Evolutionary conservation across 2,329 filamentous ascomycete species (phyloP), one percentile per base, ranked within the genome.

Genomic region (Chaetomiaceae sp.): DNA sequence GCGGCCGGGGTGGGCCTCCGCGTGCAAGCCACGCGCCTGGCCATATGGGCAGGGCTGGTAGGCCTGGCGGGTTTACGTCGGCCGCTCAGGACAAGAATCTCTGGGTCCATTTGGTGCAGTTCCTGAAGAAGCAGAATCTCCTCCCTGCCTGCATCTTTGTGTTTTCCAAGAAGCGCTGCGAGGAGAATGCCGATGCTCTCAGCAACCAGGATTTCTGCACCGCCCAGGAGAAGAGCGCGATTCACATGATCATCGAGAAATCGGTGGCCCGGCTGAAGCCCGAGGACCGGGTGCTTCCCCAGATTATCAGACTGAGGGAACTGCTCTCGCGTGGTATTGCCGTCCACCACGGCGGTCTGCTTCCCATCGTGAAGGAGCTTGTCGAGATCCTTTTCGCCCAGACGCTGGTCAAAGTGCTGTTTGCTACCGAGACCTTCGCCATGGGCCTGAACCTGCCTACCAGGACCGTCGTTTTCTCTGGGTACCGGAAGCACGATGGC

Each of bases 371-470:
- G 60, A 99, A 99, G 68, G 93, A 99, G 67, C 82, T 97, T 20
- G 93, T 99, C 1, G 93, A 99, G 68, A 95, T 99, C 47, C 71
- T 99, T 14, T 99, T 99, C 62, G 92, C 93, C 0, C 90, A 89
- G 68, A 95, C 91, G 1, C 73, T 99, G 49, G 93, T 99, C 52
- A 99, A 99, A 69, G 87, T 99, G 3, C 78, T 99, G 2, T 99
- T 99, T 63, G 93, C 93, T 0, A 99, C 93, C 0, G 93, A 99
- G 67, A 99, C 93, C 0, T 99, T 99, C 68, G 93, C 93, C 31
- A 99, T 99, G 91, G 93, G 93, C 23, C 77, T 99, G 27, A 99
- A 99, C 64, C 72, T 99, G 50, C 93, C 93, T 0, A 99, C 93
- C 1, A 81, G 93, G 58, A 99, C 93, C 0, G 93, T 99, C 0